Percentiles rank a stretch among this genome's conserved stretches.
Evolutionary conservation across 805 yeast genomes (phyloP).

Genomic region (Ogataea kodamae): DNA sequence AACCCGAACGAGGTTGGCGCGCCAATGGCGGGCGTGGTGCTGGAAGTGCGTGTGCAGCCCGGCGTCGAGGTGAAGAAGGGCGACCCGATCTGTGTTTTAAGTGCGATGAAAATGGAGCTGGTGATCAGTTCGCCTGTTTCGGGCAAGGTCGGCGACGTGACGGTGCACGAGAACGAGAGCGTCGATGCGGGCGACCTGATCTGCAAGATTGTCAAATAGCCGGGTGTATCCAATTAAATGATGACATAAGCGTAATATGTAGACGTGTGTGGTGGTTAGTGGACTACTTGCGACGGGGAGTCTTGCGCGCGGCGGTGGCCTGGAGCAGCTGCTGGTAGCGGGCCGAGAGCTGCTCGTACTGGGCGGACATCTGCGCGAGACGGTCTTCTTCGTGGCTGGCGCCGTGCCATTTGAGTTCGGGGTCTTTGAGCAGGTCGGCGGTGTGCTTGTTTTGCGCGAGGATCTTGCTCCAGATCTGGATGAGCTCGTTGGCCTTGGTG

Average conservation of each 20-base stretch:
- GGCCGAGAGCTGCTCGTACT: conserved; percentile 29
- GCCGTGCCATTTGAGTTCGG: conserved; percentile 17
- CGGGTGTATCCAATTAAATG: no score
- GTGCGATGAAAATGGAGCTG: conserved; percentile 99
- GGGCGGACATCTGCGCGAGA: conserved; percentile 20
- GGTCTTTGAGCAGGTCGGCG: conserved; percentile 38
- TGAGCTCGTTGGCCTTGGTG: conserved; percentile 30
- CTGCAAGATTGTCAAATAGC: conserved; percentile 47
- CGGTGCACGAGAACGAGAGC: conserved; percentile 85
- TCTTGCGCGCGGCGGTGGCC: conserved; percentile 8
- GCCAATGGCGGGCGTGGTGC: conserved; percentile 98
- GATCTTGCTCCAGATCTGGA: conserved; percentile 60
- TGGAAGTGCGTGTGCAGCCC: conserved; percentile 86
- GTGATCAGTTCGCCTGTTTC: conserved; percentile 87
- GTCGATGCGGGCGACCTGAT: conserved; percentile 93
- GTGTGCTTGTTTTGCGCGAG: conserved; percentile 60
- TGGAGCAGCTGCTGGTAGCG: conserved; percentile 17
- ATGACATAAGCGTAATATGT: not conserved
- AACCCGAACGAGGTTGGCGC: conserved; percentile 94
- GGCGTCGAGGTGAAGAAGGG: conserved; percentile 94
- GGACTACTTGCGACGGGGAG: conserved; percentile 13
- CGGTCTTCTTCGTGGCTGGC: conserved; percentile 16
- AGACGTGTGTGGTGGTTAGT: no score
- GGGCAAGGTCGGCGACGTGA: conserved; percentile 77
- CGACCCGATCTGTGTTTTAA: conserved; percentile 86